Percentiles rank a stretch among this genome's conserved stretches.
These are phyloP conservation scores for Calonectria montana DNA, from an alignment of 2,329 filamentous ascomycete species.

Conservation along the genomic window DNA sequence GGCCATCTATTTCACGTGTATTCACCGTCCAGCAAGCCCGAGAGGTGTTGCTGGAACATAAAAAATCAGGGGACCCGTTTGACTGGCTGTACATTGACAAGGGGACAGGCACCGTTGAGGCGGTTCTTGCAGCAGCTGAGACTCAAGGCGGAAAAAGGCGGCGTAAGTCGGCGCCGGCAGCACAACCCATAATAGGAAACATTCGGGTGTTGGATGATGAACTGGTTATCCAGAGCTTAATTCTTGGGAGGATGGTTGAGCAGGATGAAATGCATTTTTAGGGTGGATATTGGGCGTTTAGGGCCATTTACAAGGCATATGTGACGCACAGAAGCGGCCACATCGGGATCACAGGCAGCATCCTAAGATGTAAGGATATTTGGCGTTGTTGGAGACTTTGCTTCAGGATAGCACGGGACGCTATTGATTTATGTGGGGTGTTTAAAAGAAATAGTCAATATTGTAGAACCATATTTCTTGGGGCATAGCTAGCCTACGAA, in stretches of 20 bases:
- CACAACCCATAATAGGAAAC: slow-evolving; percentile 54
- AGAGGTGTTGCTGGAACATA: slow-evolving; percentile 63
- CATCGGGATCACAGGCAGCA: not conserved
- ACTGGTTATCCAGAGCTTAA: slow-evolving; percentile 91
- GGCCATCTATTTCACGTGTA: slow-evolving; percentile 76
- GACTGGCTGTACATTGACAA: slow-evolving; percentile 86
- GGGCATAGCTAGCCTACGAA: not conserved
- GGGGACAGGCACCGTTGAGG: slow-evolving; percentile 64
- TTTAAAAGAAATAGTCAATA: not conserved
- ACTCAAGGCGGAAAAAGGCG: slow-evolving; percentile 53
- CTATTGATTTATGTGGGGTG: not conserved
- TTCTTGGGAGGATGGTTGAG: slow-evolving; percentile 82
- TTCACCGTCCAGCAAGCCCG: slow-evolving; percentile 74
- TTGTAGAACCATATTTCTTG: not conserved
- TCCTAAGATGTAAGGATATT: not conserved
- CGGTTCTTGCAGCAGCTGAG: slow-evolving; percentile 54
- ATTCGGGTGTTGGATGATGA: slow-evolving; percentile 83
- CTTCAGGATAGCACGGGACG: not conserved
- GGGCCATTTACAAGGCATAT: slow-evolving; percentile 25
- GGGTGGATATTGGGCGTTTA: slow-evolving; percentile 27
- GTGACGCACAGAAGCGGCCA: not conserved
- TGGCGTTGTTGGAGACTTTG: slow-evolving; percentile 18
- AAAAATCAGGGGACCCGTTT: slow-evolving; percentile 63
- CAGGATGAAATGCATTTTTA: slow-evolving; percentile 58
- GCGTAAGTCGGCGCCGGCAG: slow-evolving; percentile 44